Evolutionary conservation across 2,329 filamentous ascomycete genomes (phyloP).

Genomic region (Pyricularia sp.): DNA sequence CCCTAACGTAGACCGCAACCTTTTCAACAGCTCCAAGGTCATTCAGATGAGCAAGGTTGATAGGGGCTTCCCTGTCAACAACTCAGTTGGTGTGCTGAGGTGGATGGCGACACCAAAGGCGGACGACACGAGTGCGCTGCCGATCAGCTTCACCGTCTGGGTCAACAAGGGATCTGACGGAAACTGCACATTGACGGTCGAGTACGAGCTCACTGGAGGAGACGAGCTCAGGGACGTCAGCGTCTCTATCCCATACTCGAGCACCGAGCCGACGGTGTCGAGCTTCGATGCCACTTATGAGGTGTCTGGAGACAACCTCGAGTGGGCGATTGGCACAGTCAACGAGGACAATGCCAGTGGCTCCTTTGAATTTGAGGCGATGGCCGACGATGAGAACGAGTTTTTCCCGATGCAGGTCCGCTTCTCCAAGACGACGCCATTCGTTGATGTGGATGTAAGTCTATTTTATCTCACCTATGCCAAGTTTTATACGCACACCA

Average conservation of each 20-base stretch:
- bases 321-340: constrained; percentile 86
- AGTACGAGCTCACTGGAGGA: constrained; percentile 84
- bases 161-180: constrained; percentile 77
- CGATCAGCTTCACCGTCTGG: constrained; percentile 96
- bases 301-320: constrained; percentile 82
- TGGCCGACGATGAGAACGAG: constrained; percentile 78
- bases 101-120: constrained; percentile 81
- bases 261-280: constrained; percentile 76
- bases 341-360: constrained; percentile 75
- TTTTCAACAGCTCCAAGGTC: constrained; percentile 72
- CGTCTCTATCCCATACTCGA: constrained; percentile 79
- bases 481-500: constrained; percentile 15
- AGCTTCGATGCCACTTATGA: constrained; percentile 94
- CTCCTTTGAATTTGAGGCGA: constrained; percentile 91
- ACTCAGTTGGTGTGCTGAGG: constrained; percentile 82
- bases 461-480: not conserved
- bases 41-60: constrained; percentile 85
- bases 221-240: constrained; percentile 75
- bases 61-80: constrained; percentile 90
- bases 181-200: constrained; percentile 83
- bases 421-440: constrained; percentile 80
- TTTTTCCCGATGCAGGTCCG: constrained; percentile 96
- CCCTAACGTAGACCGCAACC: constrained; percentile 85
- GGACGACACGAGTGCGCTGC: constrained; percentile 72
- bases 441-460: constrained; percentile 89